Base-by-base conservation (phyloP, 345 rosid genomes). In the Eucalyptus victrix region DNA sequence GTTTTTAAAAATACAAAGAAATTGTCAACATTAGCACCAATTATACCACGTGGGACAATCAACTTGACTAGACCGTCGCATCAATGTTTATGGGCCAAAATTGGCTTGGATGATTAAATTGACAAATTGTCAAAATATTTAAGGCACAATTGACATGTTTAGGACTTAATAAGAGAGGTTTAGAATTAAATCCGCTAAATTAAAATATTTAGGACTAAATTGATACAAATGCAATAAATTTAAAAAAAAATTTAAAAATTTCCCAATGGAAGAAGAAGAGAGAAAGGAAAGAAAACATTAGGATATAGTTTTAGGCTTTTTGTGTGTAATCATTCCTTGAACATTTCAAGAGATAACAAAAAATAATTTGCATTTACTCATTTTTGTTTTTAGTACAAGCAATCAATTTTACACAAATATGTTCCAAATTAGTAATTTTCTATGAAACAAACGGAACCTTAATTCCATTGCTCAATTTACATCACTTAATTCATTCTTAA, bases 141-240 rank as follows among this genome's bases (percentile, higher is more conserved):
- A 56, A 56, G 30, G 6, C 30, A 56, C 62, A 56, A 56, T 56
- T 23, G 62, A 23, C 26, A 9, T 23, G 13, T 56, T 56, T 5
- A 56, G 3, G 30, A 23, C 6, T 9, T 9, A 56, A 56, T 56
- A 0, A 24, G 4, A 56, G 28, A 23, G 12, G 62, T 56, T 4
- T 56, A 2, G 3, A 5, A 56, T 23, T 56, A 23, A 23, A 56
- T 24, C 0, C 0, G 1, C 1, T 8, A 56, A 23, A 56, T 56
- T 23, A 0, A 56, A 24, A 56, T 9, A 1, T 56, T 56, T 56
- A 56, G 1, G 12, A 56, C 1, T 24, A 0, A 56, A 24, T 56
- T 23, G 13, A 24, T 24, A 24, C 4, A 56, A 56, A 24, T 10
- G 0, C 3, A 56, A 56, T 24, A 56, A 56, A 0, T 56, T 56